Percentiles rank a stretch among this genome's conserved stretches.
phyloP scores from a whole-genome alignment of 371 early-diverging fungal genomes.

The Batrachochytrium dendrobatidis region DNA sequence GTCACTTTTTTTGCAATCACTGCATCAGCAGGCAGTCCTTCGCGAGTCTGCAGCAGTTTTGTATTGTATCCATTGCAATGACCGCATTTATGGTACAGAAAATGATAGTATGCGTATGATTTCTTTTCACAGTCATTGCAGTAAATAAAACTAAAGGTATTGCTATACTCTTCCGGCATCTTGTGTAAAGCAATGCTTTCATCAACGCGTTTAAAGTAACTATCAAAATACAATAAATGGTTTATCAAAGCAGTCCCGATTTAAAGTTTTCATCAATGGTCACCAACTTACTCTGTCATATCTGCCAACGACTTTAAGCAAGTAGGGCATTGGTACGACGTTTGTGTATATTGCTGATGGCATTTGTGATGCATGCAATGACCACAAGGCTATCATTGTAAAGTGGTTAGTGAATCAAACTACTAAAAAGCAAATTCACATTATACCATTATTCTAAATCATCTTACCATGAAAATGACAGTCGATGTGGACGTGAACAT shows the following conservation, averaged over 20 bases:
- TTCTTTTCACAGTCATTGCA: conserved; percentile 96
- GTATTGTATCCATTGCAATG: conserved; percentile 90
- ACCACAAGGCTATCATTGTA: conserved; percentile 67
- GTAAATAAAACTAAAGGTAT: conserved; percentile 62
- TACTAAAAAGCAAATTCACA: neutral
- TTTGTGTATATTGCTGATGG: conserved; percentile 71
- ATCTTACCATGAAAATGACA: conserved; percentile 76
- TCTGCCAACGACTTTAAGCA: conserved; percentile 90
- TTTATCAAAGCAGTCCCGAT: neutral
- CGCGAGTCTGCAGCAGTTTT: conserved; percentile 62
- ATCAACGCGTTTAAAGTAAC: conserved; percentile 79
- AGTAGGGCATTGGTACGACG: conserved; percentile 93
- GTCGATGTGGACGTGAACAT: conserved; percentile 80
- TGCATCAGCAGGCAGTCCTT: conserved; percentile 21
- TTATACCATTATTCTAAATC: neutral
- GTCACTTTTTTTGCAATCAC: conserved; percentile 5
- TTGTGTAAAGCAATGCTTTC: conserved; percentile 65
- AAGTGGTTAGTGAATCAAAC: neutral
- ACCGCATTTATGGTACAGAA: conserved; percentile 91
- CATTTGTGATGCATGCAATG: conserved; percentile 93
- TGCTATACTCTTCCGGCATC: conserved; percentile 90
- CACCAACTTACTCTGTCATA: conserved; percentile 45
- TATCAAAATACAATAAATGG: neutral
- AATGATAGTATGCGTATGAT: conserved; percentile 79
- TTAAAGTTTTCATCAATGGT: neutral